phyloP scores from a whole-genome alignment of 352 stramenopile species.

The Phytopythium ostracodes region DNA sequence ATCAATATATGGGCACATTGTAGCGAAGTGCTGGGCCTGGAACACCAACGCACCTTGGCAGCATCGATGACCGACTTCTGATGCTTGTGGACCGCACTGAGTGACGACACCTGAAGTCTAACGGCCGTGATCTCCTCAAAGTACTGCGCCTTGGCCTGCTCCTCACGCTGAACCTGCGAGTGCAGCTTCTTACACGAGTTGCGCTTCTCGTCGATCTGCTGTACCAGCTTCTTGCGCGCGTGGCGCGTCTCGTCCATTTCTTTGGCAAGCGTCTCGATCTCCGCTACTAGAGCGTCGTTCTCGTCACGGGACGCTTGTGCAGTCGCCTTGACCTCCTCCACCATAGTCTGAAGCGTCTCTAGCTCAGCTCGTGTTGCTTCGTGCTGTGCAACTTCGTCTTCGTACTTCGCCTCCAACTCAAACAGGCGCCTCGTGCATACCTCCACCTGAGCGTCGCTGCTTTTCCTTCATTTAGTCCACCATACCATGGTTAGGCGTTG shows the following conservation, averaged over 20 bases:
- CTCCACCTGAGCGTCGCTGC: conserved; percentile 26
- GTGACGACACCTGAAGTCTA: conserved; percentile 64
- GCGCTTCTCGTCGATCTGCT: conserved; percentile 80
- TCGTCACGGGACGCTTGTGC: conserved; percentile 61
- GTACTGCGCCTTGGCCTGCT: conserved; percentile 62
- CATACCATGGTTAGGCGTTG: neutral
- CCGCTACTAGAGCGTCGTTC: conserved; percentile 65
- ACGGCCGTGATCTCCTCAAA: conserved; percentile 75
- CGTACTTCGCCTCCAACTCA: conserved; percentile 26
- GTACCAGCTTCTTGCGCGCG: conserved; percentile 65
- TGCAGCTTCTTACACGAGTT: conserved; percentile 72
- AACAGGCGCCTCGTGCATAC: conserved; percentile 25
- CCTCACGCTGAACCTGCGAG: conserved; percentile 54
- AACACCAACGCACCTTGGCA: conserved; percentile 42
- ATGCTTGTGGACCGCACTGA: conserved; percentile 72
- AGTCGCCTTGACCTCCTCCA: conserved; percentile 45
- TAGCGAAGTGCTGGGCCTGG: too few species aligned
- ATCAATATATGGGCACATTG: conserved; percentile 6
- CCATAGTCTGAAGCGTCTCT: conserved; percentile 31
- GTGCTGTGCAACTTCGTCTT: conserved; percentile 27
- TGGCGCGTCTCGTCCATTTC: conserved; percentile 60
- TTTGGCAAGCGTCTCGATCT: conserved; percentile 66
- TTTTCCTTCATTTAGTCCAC: conserved; percentile 23
- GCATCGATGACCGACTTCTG: conserved; percentile 68
- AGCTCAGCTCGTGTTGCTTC: conserved; percentile 23